Percentiles rank a stretch among this genome's conserved stretches.
Evolutionary conservation across 202 grass and related monocot genomes (phyloP).

Genomic region (Carex arenaria): DNA sequence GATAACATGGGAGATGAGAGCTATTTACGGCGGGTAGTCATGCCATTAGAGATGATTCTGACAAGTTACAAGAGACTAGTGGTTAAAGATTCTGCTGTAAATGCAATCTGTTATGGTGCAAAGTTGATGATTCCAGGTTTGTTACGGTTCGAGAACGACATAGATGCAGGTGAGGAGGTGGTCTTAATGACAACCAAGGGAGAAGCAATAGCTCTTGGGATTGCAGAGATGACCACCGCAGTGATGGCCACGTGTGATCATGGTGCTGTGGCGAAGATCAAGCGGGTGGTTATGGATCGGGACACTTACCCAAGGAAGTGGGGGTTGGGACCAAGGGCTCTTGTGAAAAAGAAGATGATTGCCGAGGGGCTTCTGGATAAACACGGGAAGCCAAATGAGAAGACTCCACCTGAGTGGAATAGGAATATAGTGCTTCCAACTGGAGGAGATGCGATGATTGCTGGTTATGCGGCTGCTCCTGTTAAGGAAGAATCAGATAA

Average conservation of each 20-base stretch:
- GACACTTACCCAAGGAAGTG: constrained; percentile 91
- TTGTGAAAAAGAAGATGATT: constrained; percentile 85
- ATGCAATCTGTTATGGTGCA: constrained; percentile 90
- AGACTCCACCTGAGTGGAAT: constrained; percentile 71
- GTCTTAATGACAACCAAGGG: constrained; percentile 91
- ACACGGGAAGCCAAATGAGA: constrained; percentile 85
- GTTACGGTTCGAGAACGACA: constrained; percentile 80
- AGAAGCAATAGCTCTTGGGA: constrained; percentile 80
- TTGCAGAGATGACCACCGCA: constrained; percentile 87
- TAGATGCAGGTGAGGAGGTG: constrained; percentile 74
- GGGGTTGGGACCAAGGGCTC: constrained; percentile 73
- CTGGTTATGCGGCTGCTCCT: constrained; percentile 62
- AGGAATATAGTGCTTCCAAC: constrained; percentile 69
- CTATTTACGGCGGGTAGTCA: constrained; percentile 70
- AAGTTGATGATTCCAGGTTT: constrained; percentile 94
- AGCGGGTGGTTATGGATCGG: constrained; percentile 94
- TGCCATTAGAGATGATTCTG: constrained; percentile 77
- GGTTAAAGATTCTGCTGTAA: constrained; percentile 82
- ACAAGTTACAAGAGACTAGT: constrained; percentile 96
- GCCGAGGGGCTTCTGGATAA: constrained; percentile 67
- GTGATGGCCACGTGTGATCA: constrained; percentile 97
- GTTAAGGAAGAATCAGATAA: constrained; percentile 32
- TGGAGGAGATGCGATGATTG: constrained; percentile 63
- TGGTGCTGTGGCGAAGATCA: constrained; percentile 63
- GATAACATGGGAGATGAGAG: constrained; percentile 69